Base-by-base conservation (phyloP, 306 rosid species). In the Adenanthera pavonina region DNA sequence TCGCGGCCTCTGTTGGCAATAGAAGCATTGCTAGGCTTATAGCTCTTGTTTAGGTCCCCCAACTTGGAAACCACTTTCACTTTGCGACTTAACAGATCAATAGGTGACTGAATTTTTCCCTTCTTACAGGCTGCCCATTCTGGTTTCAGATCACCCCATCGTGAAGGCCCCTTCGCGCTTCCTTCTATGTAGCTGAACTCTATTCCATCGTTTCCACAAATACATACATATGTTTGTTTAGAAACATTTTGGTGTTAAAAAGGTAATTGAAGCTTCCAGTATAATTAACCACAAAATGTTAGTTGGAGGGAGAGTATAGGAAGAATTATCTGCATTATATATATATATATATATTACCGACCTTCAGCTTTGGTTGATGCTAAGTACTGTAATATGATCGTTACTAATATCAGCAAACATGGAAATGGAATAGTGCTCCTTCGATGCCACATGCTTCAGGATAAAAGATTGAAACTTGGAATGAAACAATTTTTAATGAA, bases 81-180 rank as follows among this genome's bases (percentile, higher is more conserved):
- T 47, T 85, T 75, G 1, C 4, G 17, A 17, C 20, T 69, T 15
- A 83, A 47, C 83, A 92, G 77, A 77, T 92, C 92, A 54, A 92
- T 83, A 8, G 97, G 93, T 79, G 95, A 92, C 70, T 91, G 97
- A 69, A 79, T 46, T 7, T 60, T 33, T 76, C 97, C 97, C 10
- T 67, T 65, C 53, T 90, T 85, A 65, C 97, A 90, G 0, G 71
- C 77, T 41, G 60, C 83, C 95, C 95, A 91, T 72, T 77, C 93
- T 75, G 73, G 34, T 57, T 84, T 88, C 0, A 92, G 46, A 17
- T 89, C 83, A 6, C 91, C 94, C 92, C 92, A 90, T 8, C 87
- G 81, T 35, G 60, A 9, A 4, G 94, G 94, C 12, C 94, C 94
- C 17, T 82, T 82, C 82, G 6, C 35, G 57, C 94, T 83, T 10